These are phyloP conservation scores for Pichia inconspicua DNA, from an alignment of 1,139 yeast species.

Conservation along the genomic window DNA sequence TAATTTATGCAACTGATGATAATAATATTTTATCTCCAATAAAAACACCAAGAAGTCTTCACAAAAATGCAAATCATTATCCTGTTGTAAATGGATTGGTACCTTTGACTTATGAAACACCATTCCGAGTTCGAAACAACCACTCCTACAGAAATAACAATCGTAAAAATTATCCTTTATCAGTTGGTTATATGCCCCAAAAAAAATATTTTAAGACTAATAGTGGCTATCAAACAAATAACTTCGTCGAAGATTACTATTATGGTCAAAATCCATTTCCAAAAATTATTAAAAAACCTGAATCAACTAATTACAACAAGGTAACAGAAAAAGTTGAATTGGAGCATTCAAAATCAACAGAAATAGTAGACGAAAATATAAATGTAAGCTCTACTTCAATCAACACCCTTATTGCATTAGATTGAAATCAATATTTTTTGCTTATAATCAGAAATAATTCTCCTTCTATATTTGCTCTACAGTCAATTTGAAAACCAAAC, in stretches of 20 bases:
- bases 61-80: background rate
- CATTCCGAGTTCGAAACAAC: slow-evolving; percentile 5
- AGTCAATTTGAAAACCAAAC: no score
- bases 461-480: background rate
- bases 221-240: background rate
- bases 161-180: background rate
- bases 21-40: background rate
- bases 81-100: background rate
- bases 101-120: slow-evolving; percentile 6
- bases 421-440: background rate
- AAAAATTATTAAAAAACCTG: background rate
- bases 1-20: background rate
- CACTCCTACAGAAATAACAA: slow-evolving; percentile 4
- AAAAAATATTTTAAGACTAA: background rate
- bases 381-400: slow-evolving; percentile 4
- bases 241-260: background rate
- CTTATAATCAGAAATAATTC: background rate
- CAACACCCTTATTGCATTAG: slow-evolving; percentile 1
- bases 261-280: slow-evolving; percentile 15
- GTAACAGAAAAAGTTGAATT: background rate
- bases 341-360: background rate
- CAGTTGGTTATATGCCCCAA: background rate
- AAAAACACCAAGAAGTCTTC: background rate
- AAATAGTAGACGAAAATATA: background rate
- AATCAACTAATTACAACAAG: background rate